Conservation (phyloP, 108 stramenopile species). For the Skeletonema costatum region DNA sequence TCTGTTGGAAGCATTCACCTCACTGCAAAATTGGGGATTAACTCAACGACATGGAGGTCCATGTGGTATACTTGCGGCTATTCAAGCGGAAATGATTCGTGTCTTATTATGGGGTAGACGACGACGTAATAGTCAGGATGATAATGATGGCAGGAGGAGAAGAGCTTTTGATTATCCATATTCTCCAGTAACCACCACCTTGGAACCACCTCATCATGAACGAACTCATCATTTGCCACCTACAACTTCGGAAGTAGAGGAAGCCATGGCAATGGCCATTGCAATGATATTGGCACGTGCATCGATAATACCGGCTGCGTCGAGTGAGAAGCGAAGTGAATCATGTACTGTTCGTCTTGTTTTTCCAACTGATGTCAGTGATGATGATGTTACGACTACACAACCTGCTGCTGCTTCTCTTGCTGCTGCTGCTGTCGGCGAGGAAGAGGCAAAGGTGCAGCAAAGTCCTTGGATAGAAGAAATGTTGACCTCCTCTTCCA, state of each 20-base stretch:
- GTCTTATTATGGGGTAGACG: conserved; percentile 58
- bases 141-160: background rate
- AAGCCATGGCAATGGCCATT: conserved; percentile 64
- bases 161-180: conserved; percentile 22
- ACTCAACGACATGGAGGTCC: conserved; percentile 88
- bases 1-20: background rate
- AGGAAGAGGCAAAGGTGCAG: conserved; percentile 16
- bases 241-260: conserved; percentile 16
- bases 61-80: conserved; percentile 85
- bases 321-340: background rate
- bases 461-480: conserved; percentile 11
- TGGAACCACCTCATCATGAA: no score
- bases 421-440: background rate
- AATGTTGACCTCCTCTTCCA: conserved; percentile 5
- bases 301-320: conserved; percentile 44
- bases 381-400: conserved; percentile 27
- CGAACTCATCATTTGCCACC: no score
- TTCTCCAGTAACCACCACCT: background rate
- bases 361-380: conserved; percentile 1
- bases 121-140: conserved; percentile 6
- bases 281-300: conserved; percentile 70
- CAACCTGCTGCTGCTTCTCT: background rate
- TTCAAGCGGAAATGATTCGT: conserved; percentile 83
- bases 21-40: conserved; percentile 65
- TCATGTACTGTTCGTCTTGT: conserved; percentile 9